Evolutionary conservation across 306 rosid genomes (phyloP).

Genomic region (Hylodesmum podocarpum): DNA sequence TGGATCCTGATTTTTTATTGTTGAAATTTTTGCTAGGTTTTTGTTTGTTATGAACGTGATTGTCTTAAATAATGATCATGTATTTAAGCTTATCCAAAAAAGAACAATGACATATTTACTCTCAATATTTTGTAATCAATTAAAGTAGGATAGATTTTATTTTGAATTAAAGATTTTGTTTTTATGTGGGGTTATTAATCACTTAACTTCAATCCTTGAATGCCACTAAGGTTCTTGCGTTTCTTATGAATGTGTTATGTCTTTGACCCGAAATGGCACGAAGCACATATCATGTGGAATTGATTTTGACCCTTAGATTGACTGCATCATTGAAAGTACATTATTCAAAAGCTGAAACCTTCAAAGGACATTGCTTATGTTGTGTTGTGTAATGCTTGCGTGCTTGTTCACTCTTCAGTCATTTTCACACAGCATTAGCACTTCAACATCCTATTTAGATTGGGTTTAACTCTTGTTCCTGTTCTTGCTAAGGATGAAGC

Average conservation of each 20-base stretch:
- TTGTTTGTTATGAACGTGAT: not conserved
- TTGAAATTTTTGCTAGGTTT: not conserved
- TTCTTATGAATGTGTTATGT: not conserved
- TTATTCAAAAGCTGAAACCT: not conserved
- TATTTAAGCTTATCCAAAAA: no score
- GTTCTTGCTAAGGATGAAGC: not conserved
- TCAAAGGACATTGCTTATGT: not conserved
- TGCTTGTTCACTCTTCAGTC: not conserved
- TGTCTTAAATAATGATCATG: not conserved
- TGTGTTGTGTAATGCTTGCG: not conserved
- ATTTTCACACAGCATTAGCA: constrained; percentile 9
- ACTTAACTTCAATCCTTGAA: not conserved
- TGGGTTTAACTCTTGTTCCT: not conserved
- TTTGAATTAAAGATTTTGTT: not conserved
- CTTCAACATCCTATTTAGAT: not conserved
- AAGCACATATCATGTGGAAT: not conserved
- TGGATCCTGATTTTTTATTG: not conserved
- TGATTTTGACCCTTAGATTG: not conserved
- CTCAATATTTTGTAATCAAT: not conserved
- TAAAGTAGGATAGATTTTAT: not conserved
- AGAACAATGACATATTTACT: not conserved
- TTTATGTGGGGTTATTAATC: not conserved
- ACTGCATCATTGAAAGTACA: not conserved
- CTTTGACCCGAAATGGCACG: not conserved
- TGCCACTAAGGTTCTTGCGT: not conserved